Conservation (phyloP, 352 stramenopile genomes). For the Phytophthora hibernalis region DNA sequence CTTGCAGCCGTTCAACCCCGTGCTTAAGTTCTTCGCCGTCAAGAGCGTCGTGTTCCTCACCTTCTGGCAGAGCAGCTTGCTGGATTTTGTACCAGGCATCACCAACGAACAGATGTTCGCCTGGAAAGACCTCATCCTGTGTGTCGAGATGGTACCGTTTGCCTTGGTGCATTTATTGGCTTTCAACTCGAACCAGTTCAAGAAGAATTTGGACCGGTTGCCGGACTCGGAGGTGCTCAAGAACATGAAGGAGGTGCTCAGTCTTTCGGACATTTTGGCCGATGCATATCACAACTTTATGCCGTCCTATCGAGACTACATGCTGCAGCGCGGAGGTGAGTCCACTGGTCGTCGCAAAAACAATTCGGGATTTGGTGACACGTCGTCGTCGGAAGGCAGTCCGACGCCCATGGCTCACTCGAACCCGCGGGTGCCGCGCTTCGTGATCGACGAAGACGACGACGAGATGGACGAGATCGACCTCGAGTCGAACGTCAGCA, state of each 20-base stretch:
- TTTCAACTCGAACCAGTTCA: constrained; percentile 87
- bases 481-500: constrained; percentile 37
- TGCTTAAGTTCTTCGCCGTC: constrained; percentile 94
- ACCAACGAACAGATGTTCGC: constrained; percentile 85
- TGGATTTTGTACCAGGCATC: constrained; percentile 88
- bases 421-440: constrained; percentile 63
- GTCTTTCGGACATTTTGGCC: constrained; percentile 77
- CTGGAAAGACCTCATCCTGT: constrained; percentile 93
- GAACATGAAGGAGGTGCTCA: constrained; percentile 91
- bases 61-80: constrained; percentile 91
- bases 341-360: constrained; percentile 42
- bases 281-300: constrained; percentile 92
- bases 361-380: constrained; percentile 56
- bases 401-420: constrained; percentile 61
- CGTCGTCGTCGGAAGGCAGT: constrained; percentile 58
- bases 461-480: constrained; percentile 53
- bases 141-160: constrained; percentile 91
- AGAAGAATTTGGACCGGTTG: constrained; percentile 74
- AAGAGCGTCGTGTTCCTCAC: constrained; percentile 94
- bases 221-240: constrained; percentile 86
- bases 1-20: constrained; percentile 82
- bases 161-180: constrained; percentile 76
- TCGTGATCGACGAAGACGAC: constrained; percentile 81
- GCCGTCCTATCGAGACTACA: constrained; percentile 87
- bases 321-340: constrained; percentile 76